phyloP scores from a whole-genome alignment of 345 rosid genomes.

The Eucalyptus virginea region DNA sequence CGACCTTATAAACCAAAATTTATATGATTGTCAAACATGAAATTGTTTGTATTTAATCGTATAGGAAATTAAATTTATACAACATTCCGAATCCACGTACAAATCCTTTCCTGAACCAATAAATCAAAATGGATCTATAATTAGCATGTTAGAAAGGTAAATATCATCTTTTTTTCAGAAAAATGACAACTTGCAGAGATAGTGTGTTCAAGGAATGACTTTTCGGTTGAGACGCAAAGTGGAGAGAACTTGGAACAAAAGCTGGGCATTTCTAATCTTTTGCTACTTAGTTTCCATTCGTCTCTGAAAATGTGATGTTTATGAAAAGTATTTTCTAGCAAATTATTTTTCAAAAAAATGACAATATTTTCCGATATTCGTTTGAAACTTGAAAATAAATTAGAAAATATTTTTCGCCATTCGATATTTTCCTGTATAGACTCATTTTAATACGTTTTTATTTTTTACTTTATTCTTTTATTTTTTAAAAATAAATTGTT shows the following conservation, averaged over 20 bases:
- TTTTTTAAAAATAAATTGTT: accelerated
- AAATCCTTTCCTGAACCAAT: background rate
- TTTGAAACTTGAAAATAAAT: no score
- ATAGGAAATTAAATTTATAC: background rate
- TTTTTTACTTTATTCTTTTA: no score
- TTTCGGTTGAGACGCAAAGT: no score
- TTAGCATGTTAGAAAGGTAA: background rate
- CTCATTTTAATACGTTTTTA: no score
- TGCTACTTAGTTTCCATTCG: no score
- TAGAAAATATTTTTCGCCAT: accelerated
- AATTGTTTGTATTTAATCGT: background rate
- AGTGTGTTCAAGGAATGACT: no score
- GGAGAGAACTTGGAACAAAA: no score
- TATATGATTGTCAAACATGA: background rate
- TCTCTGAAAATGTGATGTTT: no score
- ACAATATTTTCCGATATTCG: accelerated
- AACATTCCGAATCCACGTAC: background rate
- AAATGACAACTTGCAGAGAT: no score
- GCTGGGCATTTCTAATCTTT: no score
- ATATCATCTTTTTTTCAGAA: background rate
- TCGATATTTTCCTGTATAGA: accelerated
- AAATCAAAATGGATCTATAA: background rate
- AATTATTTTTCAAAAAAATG: no score
- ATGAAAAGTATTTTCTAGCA: no score
- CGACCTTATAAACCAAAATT: background rate